Conservation (phyloP, 106 monocot genomes). For the Acorus calamus region DNA sequence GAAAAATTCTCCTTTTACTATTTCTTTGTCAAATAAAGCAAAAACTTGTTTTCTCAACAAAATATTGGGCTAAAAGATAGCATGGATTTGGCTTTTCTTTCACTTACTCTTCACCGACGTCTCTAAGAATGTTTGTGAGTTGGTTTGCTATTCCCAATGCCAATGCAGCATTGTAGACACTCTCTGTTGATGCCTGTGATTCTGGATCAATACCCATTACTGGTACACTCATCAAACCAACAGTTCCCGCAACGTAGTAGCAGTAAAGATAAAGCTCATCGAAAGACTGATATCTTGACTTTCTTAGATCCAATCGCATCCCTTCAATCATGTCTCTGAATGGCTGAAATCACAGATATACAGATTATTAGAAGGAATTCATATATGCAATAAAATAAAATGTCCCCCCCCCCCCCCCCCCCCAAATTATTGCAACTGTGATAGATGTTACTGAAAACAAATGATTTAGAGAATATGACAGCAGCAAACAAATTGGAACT, state of each 20-base stretch:
- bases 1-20: too few relatives aligned
- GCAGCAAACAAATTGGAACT: too few relatives aligned
- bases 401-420: too few relatives aligned
- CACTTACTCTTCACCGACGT: slow-evolving; percentile 39
- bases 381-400: too few relatives aligned
- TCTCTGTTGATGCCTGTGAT: slow-evolving; percentile 10
- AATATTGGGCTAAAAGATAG: too few relatives aligned
- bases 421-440: too few relatives aligned
- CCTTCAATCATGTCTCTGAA: slow-evolving; percentile 42
- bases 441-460: too few relatives aligned
- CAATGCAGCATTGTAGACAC: slow-evolving; percentile 17
- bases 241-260: slow-evolving; percentile 36
- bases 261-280: slow-evolving; percentile 36
- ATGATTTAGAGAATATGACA: too few relatives aligned
- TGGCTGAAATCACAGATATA: slow-evolving; percentile 8
- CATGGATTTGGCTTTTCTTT: too few relatives aligned
- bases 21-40: too few relatives aligned
- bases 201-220: slow-evolving; percentile 34
- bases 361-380: too few relatives aligned
- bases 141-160: slow-evolving; percentile 31
- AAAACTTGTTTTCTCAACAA: too few relatives aligned
- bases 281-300: slow-evolving; percentile 26
- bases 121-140: slow-evolving; percentile 33
- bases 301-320: slow-evolving; percentile 30
- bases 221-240: slow-evolving; percentile 33